phyloP scores from a whole-genome alignment of 257 asterid species.

The Solanum dulcamara region DNA sequence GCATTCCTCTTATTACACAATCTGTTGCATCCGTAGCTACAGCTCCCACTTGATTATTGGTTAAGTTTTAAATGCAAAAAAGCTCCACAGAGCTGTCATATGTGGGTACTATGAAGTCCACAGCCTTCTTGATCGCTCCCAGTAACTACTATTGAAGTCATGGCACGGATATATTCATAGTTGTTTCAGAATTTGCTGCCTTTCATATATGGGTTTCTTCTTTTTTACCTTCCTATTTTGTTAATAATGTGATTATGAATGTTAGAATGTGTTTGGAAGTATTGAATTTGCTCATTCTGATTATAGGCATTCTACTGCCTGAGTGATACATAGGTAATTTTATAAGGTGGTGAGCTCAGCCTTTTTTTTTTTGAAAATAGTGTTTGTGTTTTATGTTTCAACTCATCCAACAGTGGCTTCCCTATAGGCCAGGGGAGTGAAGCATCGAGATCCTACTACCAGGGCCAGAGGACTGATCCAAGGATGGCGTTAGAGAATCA shows the following conservation, averaged over 20 bases:
- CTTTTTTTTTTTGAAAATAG: neutral
- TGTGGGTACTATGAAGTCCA: neutral
- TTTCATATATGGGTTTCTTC: neutral
- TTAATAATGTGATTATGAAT: neutral
- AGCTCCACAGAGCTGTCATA: neutral
- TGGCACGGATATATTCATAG: neutral
- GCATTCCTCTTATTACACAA: neutral
- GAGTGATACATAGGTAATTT: neutral
- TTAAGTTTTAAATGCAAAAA: neutral
- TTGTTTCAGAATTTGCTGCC: neutral
- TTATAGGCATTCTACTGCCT: neutral
- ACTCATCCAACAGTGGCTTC: neutral
- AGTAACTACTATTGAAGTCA: neutral
- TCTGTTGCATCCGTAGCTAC: neutral
- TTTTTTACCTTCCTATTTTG: neutral
- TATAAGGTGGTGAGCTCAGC: neutral
- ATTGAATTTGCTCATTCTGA: neutral
- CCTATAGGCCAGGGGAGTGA: constrained; percentile 62
- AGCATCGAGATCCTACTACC: constrained; percentile 66
- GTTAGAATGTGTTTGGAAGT: neutral
- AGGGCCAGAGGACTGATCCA: constrained; percentile 64
- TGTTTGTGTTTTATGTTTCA: neutral
- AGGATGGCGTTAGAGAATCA: constrained; percentile 53
- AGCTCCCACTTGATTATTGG: neutral
- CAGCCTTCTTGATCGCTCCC: neutral